A percentile compares a stretch with the other conserved stretches of the same genome.
These are phyloP conservation scores for Themeda triandra DNA, from an alignment of 176 grass and related monocot species.

Conservation along the genomic window DNA sequence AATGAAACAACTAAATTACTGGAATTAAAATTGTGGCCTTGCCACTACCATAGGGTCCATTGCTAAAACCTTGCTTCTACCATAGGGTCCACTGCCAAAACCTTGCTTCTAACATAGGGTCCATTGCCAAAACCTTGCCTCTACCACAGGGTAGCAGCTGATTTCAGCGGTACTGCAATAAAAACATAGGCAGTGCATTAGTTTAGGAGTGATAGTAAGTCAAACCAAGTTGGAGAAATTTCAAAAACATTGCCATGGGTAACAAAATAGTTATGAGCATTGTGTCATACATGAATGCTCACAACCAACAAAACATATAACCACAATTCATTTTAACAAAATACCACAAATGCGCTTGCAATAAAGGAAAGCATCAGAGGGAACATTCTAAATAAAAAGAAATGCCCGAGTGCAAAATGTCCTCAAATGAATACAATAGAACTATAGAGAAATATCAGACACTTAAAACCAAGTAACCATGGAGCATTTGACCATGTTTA, in stretches of 20 bases:
- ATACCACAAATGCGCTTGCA: not conserved
- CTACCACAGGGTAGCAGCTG: not conserved
- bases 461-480: not conserved
- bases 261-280: not conserved
- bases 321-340: not conserved
- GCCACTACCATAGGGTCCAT: not conserved
- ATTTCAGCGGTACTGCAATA: slow-evolving; percentile 51
- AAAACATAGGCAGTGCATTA: not conserved
- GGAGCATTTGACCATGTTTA: not conserved
- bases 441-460: not conserved
- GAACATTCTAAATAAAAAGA: not conserved
- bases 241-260: not conserved
- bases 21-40: slow-evolving; percentile 1
- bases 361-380: not conserved
- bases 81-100: not conserved
- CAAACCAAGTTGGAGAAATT: not conserved
- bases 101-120: not conserved
- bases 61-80: not conserved
- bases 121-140: not conserved
- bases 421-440: not conserved
- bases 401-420: not conserved
- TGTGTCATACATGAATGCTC: not conserved
- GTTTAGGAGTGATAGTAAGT: not conserved
- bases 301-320: not conserved
- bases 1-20: slow-evolving; percentile 39